These are phyloP conservation scores for Thelonectria olida DNA, from an alignment of 2,329 filamentous ascomycete species.

Conservation along the genomic window DNA sequence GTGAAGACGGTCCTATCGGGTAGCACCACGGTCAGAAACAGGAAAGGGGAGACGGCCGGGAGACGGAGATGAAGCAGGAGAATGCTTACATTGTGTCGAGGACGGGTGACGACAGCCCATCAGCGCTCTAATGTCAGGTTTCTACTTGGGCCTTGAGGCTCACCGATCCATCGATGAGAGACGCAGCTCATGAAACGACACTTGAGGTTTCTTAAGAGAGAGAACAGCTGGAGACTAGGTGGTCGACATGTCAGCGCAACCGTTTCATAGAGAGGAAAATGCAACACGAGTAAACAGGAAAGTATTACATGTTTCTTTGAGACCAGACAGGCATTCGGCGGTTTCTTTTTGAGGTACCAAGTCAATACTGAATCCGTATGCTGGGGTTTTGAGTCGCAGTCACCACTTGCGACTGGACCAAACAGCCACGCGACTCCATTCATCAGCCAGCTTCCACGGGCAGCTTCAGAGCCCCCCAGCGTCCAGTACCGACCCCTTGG, in stretches of 20 bases:
- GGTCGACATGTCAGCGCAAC: not conserved
- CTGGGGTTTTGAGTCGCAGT: not conserved
- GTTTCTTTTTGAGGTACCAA: not conserved
- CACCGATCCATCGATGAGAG: conserved; percentile 32
- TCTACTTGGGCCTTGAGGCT: conserved; percentile 32
- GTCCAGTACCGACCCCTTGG: not conserved
- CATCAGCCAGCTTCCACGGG: not conserved
- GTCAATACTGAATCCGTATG: not conserved
- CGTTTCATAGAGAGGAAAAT: not conserved
- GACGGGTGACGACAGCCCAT: conserved; percentile 13
- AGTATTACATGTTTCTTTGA: not conserved
- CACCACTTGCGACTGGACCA: conserved; percentile 19
- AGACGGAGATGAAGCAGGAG: not conserved
- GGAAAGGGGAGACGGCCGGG: conserved; percentile 1
- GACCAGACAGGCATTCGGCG: not conserved
- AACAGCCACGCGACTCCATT: conserved; percentile 35
- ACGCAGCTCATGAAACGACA: conserved; percentile 29
- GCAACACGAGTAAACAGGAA: no score
- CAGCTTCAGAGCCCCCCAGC: not conserved
- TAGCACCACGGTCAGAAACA: conserved; percentile 4
- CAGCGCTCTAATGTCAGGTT: conserved; percentile 15
- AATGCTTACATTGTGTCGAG: conserved; percentile 30
- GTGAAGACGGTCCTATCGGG: conserved; percentile 85
- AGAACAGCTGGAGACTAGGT: conserved; percentile 1
- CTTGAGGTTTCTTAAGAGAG: conserved; percentile 21